Conservation (phyloP, 306 rosid genomes). For the Macrotyloma uniflorum region DNA sequence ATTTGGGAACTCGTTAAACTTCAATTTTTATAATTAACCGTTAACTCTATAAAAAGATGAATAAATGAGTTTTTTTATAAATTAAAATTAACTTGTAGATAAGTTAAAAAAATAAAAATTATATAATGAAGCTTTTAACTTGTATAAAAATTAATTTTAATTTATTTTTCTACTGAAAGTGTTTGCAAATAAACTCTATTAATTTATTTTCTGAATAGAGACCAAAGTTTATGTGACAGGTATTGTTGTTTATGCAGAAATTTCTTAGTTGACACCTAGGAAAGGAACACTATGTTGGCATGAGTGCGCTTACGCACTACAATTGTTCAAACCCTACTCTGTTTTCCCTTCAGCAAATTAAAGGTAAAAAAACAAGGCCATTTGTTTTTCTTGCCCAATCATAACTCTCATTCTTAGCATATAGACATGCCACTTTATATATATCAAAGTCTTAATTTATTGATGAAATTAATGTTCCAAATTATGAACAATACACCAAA, state of each 20-base stretch:
- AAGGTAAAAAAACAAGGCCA: background rate
- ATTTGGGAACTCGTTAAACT: too few relatives aligned
- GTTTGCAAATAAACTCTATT: too few relatives aligned
- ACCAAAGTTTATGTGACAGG: background rate
- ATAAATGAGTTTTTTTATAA: too few relatives aligned
- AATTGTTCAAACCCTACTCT: background rate
- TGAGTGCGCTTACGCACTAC: slow-evolving; percentile 41
- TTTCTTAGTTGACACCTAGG: slow-evolving; percentile 42
- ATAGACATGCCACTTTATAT: background rate
- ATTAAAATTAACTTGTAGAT: too few relatives aligned
- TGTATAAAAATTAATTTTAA: too few relatives aligned
- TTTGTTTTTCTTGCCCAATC: background rate
- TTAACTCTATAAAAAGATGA: too few relatives aligned
- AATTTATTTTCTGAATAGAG: too few relatives aligned
- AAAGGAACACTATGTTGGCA: slow-evolving; percentile 32
- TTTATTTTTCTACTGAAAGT: too few relatives aligned
- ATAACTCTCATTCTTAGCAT: background rate
- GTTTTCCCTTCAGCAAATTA: slow-evolving; percentile 11
- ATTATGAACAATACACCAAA: background rate
- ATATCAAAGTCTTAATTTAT: background rate
- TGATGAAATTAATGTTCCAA: background rate
- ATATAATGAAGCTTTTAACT: too few relatives aligned
- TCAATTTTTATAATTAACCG: too few relatives aligned
- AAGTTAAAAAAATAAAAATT: too few relatives aligned
- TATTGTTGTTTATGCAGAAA: background rate